These are phyloP conservation scores for Ophiosphaerella narmari DNA, from an alignment of 2,329 filamentous ascomycete species.

Conservation along the genomic window DNA sequence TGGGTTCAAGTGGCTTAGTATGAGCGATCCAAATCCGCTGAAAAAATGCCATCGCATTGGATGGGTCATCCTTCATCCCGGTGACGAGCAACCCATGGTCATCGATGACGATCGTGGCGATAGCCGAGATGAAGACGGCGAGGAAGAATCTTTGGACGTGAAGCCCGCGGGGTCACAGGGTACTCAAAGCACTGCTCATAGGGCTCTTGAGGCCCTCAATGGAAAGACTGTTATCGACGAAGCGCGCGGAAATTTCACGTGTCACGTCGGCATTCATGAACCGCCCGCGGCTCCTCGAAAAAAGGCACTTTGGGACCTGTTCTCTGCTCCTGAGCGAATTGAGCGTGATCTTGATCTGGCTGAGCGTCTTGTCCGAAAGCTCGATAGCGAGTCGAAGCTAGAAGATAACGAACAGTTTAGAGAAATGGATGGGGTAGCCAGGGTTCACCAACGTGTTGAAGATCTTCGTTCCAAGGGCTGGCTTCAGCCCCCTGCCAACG, in stretches of 20 bases:
- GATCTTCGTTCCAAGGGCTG: constrained; percentile 75
- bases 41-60: constrained; percentile 98
- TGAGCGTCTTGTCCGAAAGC: constrained; percentile 78
- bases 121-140: constrained; percentile 68
- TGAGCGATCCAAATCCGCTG: constrained; percentile 94
- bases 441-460: constrained; percentile 86
- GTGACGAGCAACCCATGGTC: constrained; percentile 64
- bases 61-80: constrained; percentile 94
- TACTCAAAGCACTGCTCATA: constrained; percentile 69
- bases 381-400: constrained; percentile 81
- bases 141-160: constrained; percentile 62
- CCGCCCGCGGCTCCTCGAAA: constrained; percentile 84
- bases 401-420: constrained; percentile 56
- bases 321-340: constrained; percentile 90
- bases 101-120: constrained; percentile 71
- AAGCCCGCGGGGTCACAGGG: constrained; percentile 50
- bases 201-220: constrained; percentile 91
- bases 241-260: constrained; percentile 91
- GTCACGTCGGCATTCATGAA: constrained; percentile 94
- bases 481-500: constrained; percentile 68
- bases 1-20: constrained; percentile 92
- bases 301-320: constrained; percentile 96
- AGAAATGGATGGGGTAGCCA: constrained; percentile 68
- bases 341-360: constrained; percentile 87
- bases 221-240: constrained; percentile 97